Evolutionary conservation across 805 yeast genomes (phyloP).

Genomic region (Candida verbasci): DNA sequence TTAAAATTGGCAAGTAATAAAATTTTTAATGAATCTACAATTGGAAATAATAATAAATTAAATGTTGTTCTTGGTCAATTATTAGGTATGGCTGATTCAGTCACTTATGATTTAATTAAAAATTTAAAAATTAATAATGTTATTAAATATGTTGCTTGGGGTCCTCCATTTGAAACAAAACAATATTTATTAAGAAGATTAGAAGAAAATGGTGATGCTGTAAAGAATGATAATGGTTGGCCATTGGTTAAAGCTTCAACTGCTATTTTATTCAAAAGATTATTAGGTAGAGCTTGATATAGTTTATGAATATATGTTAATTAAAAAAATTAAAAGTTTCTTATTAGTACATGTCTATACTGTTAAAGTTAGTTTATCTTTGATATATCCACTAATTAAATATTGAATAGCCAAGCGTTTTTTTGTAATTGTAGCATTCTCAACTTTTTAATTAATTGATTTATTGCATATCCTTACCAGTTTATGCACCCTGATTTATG

Average conservation of each 20-base stretch:
- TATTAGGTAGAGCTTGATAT: slow-evolving; percentile 12
- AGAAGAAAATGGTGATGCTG: slow-evolving; percentile 96
- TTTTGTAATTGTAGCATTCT: too few relatives aligned
- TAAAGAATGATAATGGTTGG: slow-evolving; percentile 77
- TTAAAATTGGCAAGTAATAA: slow-evolving; percentile 64
- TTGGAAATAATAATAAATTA: slow-evolving; percentile 27
- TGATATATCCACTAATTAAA: too few relatives aligned
- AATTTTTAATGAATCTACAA: slow-evolving; percentile 25
- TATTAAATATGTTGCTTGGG: slow-evolving; percentile 96
- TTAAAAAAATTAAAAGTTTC: background rate
- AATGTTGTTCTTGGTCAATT: slow-evolving; percentile 86
- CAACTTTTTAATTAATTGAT: too few relatives aligned
- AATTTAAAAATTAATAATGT: slow-evolving; percentile 66
- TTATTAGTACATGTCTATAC: background rate
- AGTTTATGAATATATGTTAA: background rate
- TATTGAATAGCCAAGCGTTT: too few relatives aligned
- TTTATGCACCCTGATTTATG: too few relatives aligned
- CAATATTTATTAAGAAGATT: slow-evolving; percentile 84
- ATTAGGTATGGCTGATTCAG: slow-evolving; percentile 92
- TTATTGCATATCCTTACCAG: too few relatives aligned
- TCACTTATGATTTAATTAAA: slow-evolving; percentile 68
- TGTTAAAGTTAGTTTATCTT: background rate
- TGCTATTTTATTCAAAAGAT: slow-evolving; percentile 20
- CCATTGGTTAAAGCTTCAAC: slow-evolving; percentile 58
- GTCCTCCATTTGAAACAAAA: slow-evolving; percentile 91